Evolutionary conservation across 306 rosid species (phyloP), one percentile per base, ranked within the genome.

Genomic region (Begonia loranthoides): DNA sequence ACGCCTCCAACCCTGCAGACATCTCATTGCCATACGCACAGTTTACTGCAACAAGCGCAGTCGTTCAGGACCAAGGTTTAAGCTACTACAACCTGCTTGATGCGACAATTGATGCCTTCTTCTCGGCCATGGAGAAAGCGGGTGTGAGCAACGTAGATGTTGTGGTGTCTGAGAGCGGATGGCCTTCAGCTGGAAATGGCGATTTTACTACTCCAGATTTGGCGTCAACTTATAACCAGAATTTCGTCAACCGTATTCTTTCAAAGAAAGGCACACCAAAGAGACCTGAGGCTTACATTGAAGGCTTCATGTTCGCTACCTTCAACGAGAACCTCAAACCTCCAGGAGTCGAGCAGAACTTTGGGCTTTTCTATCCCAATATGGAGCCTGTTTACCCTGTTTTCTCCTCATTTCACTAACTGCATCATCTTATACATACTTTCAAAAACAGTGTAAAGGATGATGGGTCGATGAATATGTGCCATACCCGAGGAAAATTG

Each of bases 301-400:
- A 66, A 52, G 73, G 70, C 2, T 69, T 44, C 50, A 6, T 72
- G 8, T 68, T 76, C 55, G 73, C 73, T 17, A 44, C 56, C 67
- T 76, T 65, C 49, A 55, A 68, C 17, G 79, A 68, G 59, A 51
- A 76, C 34, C 70, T n/a, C 3, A 69, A 69, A 33, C 58, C 73
- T 2, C 13, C 0, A 1, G 73, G 73, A 9, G 45, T 48, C 4
- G 76, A 76, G 68, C 68, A 76, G 17, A 22, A 76, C 13, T 76
- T 55, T 10, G 68, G 79, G 12, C 61, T 72, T 4, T 62, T 55
- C 45, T 52, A 58, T 58, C 76, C 79, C 3, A 4, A 51, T 24
- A 69, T 45, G 66, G 17, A 9, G 6, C 71, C 76, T 48, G 76
- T 72, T 62, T 72, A 64, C 55, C 61, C 57, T 10, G 17, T 72